Percentiles rank a stretch among this genome's conserved stretches.
Evolutionary conservation across 192 early-diverging fungal genomes (phyloP).

Genomic region (Chytriomyces sp.): DNA sequence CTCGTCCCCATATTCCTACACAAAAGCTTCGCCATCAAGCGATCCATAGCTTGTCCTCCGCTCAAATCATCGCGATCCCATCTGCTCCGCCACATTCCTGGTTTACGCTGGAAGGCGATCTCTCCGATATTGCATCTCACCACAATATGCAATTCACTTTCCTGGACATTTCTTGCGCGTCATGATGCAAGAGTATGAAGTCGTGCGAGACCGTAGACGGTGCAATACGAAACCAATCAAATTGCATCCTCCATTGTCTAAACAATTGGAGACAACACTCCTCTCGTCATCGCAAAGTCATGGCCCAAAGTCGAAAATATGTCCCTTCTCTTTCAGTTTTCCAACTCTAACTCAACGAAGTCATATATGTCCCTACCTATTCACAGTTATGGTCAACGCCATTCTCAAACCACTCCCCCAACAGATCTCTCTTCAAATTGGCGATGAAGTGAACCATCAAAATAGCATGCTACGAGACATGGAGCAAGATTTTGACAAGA

Average conservation of each 20-base stretch:
- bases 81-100: background rate
- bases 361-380: too few species aligned
- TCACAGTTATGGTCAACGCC: background rate
- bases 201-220: too few species aligned
- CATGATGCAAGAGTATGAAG: too few species aligned
- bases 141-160: background rate
- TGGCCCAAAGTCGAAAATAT: background rate
- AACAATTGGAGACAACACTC: too few species aligned
- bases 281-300: background rate
- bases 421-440: constrained; percentile 45
- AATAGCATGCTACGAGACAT: constrained; percentile 32
- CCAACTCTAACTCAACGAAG: too few species aligned
- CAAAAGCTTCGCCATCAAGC: background rate
- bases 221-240: too few species aligned
- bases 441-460: constrained; percentile 43
- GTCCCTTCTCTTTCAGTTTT: background rate
- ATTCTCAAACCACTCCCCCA: background rate
- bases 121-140: background rate
- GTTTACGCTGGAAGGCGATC: too few species aligned
- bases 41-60: background rate
- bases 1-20: too few species aligned
- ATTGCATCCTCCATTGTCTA: too few species aligned
- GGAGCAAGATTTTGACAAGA: constrained; percentile 42
- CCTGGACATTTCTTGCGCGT: too few species aligned
- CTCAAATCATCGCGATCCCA: background rate